Evolutionary conservation across 257 asterid species (phyloP).

Genomic region (Lavandula angustifolia): DNA sequence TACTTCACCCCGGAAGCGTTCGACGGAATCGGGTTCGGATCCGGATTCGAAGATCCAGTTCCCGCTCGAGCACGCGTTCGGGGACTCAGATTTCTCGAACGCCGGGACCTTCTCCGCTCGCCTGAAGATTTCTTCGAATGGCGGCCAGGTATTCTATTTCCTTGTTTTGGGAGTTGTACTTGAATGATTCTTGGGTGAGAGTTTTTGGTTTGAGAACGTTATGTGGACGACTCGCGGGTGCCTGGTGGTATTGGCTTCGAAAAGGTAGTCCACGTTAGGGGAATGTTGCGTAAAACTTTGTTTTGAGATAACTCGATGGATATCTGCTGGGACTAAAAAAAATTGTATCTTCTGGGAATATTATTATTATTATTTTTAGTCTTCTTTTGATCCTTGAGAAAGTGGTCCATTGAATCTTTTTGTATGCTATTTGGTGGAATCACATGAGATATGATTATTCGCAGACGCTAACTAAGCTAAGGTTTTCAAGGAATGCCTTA

Average conservation of each 20-base stretch:
- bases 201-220: background rate
- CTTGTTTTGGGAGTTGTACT: conserved; percentile 3
- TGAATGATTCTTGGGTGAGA: background rate
- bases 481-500: conserved; percentile 77
- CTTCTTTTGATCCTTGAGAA: background rate
- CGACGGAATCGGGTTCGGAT: conserved; percentile 55
- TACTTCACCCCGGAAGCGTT: conserved; percentile 46
- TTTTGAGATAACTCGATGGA: background rate
- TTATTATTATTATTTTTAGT: too few relatives aligned
- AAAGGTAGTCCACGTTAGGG: background rate
- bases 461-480: conserved; percentile 95
- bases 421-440: conserved; percentile 8
- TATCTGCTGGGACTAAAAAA: too few relatives aligned
- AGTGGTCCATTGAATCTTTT: background rate
- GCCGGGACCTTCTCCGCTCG: conserved; percentile 96
- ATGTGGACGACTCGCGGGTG: background rate
- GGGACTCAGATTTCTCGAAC: conserved; percentile 75
- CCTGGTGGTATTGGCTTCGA: background rate
- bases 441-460: conserved; percentile 17
- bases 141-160: conserved; percentile 63
- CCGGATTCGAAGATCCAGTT: conserved; percentile 81
- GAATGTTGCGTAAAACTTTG: background rate
- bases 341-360: background rate
- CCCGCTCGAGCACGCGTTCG: conserved; percentile 85
- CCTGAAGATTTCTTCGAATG: conserved; percentile 70